Evolutionary conservation across 306 rosid genomes (phyloP), one percentile per base, ranked within the genome.

Genomic region (Delonix regia): DNA sequence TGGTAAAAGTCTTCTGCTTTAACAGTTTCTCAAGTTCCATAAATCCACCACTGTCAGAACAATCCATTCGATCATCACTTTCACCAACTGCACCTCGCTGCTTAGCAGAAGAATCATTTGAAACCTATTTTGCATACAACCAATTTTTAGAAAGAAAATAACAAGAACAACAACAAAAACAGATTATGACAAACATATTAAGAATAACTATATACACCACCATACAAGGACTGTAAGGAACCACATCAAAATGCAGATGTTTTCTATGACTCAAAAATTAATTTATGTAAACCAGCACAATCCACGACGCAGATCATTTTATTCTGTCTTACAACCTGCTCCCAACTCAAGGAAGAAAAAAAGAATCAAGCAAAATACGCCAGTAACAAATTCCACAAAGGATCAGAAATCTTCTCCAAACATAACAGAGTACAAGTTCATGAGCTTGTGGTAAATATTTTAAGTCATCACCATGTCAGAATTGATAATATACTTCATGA

Each of bases 1-100:
- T 95, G 74, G 94, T 85, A 76, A 92, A 93, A 57, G 98, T 93
- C 86, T 93, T 95, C 84, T 91, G 94, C 88, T 85, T 88, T 77
- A 95, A 80, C 52, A 95, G 82, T 74, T 91, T 85, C 87, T 95
- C 97, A 56, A 95, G 94, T 67, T 89, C 94, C 25, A 86, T 82
- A 66, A 91, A 81, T 64, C 86, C 86, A 14, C 83, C 87, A 52
- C 84, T 74, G 27, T 88, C 86, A 68, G 84, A 76, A 75, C 62
- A 56, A 85, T 73, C 77, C 56, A 81, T 76, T 47, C 93, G 85
- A 56, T 52, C 75, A 27, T 74, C 81, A 78, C 69, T 80, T 74
- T 21, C 81, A 70, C 62, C 83, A 76, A 63, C 77, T 42, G 71
- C 80, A 71, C 78, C 85, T 64, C 44, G 74, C 67, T 82, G 90